Base-by-base conservation (phyloP, 768 basidiomycete species). In the Lactarius hatsudake region DNA sequence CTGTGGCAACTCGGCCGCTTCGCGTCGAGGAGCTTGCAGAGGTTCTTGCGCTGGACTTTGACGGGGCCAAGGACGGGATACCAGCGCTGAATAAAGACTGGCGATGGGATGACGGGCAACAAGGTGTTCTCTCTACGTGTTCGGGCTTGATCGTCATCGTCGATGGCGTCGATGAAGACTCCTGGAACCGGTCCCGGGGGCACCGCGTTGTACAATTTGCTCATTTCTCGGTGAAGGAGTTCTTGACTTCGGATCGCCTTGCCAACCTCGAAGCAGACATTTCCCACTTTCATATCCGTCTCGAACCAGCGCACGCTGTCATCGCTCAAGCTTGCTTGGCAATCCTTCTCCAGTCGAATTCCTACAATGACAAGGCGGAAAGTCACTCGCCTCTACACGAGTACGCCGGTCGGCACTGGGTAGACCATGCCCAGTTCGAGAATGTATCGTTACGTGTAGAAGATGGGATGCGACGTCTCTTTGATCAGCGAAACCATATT, bases 161-260 rank as follows among this genome's bases (percentile, higher is more conserved):
- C 12, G 13, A 53, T 17, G 51, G 3, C 23, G 13, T n/a, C 17
- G 43, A 26, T 51, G 23, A 51, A 23, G 10, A 51, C 23, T 20
- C 7, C 23, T 13, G n/a, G 36, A 2, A 10, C 36, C 36, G 36
- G 36, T 36, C 36, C 36, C 2, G 36, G 10, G 3, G 10, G 5
- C 5, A 4, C n/a, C 23, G 48, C 5, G 23, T 61, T 23, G 45
- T 48, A 7, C 61, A 48, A 51, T 62, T 45, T 3, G 28, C 42
- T 28, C 51, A 53, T 23, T 36, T 62, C 26, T 42, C 61, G 0
- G 43, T 59, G 23, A 34, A 59, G 23, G 58, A 59, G 13, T 59
- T 59, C 58, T 59, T 59, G 58, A 59, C 58, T 26, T 40, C 36
- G 6, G 23, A 59, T 18, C 58, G 58, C 23, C 38, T 59, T 26